A percentile compares a stretch with the other conserved stretches of the same genome.
Conservation (phyloP, 345 rosid species). For the Eucalyptus sp. region DNA sequence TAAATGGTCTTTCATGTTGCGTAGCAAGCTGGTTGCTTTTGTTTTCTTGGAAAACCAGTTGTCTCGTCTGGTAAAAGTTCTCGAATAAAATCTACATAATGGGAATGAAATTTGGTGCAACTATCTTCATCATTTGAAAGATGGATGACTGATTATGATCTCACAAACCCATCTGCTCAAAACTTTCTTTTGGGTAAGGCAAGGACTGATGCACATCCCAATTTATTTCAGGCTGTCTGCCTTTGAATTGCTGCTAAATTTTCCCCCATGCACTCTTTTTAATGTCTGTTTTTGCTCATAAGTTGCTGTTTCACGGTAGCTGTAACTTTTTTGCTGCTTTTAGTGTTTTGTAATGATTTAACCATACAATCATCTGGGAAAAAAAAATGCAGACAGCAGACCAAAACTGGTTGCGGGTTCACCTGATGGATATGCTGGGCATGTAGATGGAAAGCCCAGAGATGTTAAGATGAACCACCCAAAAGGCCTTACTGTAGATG, state of each 20-base stretch:
- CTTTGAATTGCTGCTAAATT: neutral
- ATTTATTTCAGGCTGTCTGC: neutral
- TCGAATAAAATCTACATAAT: neutral
- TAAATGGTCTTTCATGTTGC: neutral
- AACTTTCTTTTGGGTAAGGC: neutral
- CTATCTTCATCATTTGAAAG: neutral
- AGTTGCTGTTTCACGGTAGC: neutral
- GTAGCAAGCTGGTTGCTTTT: neutral
- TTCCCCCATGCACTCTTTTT: neutral
- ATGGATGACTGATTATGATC: neutral
- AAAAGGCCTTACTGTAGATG: constrained; percentile 82
- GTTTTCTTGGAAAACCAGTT: neutral
- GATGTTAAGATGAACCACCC: constrained; percentile 93
- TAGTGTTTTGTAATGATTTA: neutral
- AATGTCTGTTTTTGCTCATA: neutral
- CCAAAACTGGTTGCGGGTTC: constrained; percentile 91
- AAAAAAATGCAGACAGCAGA: constrained; percentile 39
- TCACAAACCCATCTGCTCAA: neutral
- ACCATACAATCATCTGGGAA: neutral
- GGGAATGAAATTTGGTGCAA: neutral
- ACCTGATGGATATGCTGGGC: constrained; percentile 71
- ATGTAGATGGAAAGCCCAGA: constrained; percentile 77
- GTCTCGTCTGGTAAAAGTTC: neutral
- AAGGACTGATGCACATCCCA: neutral
- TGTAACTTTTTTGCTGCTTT: neutral